Evolutionary conservation across 441 rosid species (phyloP).

Genomic region (Biscutella laevigata): DNA sequence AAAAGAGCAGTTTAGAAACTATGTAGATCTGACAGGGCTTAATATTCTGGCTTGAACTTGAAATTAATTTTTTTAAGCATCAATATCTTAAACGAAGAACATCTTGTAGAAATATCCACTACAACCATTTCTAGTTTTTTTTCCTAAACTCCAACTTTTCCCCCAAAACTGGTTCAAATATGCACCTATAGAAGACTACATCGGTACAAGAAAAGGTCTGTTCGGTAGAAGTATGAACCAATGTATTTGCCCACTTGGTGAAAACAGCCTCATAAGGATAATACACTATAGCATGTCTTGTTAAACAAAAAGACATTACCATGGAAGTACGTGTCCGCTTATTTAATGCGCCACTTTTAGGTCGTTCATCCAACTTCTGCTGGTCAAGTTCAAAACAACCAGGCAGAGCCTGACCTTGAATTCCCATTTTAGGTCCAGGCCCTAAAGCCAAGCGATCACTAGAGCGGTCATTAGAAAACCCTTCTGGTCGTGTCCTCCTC

Average conservation of each 20-base stretch:
- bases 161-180: background rate
- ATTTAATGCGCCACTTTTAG: constrained; percentile 59
- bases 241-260: background rate
- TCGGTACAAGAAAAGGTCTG: constrained; percentile 1
- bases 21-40: background rate
- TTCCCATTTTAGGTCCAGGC: constrained; percentile 63
- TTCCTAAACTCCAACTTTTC: background rate
- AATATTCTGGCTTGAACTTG: background rate
- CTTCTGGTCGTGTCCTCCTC: constrained; percentile 84
- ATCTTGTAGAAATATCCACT: background rate
- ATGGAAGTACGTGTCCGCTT: constrained; percentile 90
- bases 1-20: background rate
- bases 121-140: background rate
- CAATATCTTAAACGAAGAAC: background rate
- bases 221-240: constrained; percentile 9
- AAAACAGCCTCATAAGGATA: constrained; percentile 1
- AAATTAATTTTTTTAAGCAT: constrained; percentile 2
- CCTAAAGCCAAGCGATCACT: constrained; percentile 56
- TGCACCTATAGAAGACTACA: constrained; percentile 10
- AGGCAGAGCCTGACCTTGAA: constrained; percentile 50
- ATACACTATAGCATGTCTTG: constrained; percentile 16
- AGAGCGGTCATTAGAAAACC: constrained; percentile 52
- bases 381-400: constrained; percentile 70
- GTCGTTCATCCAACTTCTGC: constrained; percentile 64
- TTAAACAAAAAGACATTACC: constrained; percentile 55